These are phyloP conservation scores for Colletotrichum destructivum DNA, from an alignment of 2,329 filamentous ascomycete genomes.

Conservation along the genomic window DNA sequence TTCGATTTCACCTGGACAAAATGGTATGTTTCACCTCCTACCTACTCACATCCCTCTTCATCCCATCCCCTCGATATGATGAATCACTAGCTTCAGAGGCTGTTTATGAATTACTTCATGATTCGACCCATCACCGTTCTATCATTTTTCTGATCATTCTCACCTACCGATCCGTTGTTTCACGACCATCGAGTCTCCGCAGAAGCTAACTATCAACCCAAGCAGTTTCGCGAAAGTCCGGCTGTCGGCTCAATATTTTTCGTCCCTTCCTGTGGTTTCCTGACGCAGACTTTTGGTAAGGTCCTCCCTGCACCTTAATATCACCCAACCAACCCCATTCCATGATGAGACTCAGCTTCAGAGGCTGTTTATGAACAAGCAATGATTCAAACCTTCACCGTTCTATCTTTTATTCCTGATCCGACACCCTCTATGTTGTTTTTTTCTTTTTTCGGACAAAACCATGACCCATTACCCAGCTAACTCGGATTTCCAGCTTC, in stretches of 20 bases:
- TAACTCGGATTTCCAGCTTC: neutral
- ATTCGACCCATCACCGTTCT: slow-evolving; percentile 56
- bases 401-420: slow-evolving; percentile 44
- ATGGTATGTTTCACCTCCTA: neutral
- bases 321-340: neutral
- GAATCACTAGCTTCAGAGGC: slow-evolving; percentile 59
- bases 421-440: neutral
- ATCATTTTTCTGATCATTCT: slow-evolving; percentile 44
- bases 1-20: too few relatives aligned
- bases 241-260: neutral
- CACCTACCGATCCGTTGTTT: neutral
- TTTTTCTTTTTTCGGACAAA: neutral
- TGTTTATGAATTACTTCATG: slow-evolving; percentile 61
- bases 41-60: neutral
- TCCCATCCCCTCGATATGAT: slow-evolving; percentile 51
- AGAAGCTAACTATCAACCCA: neutral
- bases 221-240: neutral
- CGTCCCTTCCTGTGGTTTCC: neutral
- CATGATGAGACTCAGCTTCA: slow-evolving; percentile 59
- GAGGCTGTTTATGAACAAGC: slow-evolving; percentile 64
- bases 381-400: slow-evolving; percentile 57
- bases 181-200: neutral
- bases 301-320: neutral
- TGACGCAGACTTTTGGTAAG: neutral
- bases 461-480: slow-evolving; percentile 50